Percentiles rank a stretch among this genome's conserved stretches.
Evolutionary conservation across 495 filamentous ascomycete genomes (phyloP).

Genomic region (Hyaloscypha hepaticicola): DNA sequence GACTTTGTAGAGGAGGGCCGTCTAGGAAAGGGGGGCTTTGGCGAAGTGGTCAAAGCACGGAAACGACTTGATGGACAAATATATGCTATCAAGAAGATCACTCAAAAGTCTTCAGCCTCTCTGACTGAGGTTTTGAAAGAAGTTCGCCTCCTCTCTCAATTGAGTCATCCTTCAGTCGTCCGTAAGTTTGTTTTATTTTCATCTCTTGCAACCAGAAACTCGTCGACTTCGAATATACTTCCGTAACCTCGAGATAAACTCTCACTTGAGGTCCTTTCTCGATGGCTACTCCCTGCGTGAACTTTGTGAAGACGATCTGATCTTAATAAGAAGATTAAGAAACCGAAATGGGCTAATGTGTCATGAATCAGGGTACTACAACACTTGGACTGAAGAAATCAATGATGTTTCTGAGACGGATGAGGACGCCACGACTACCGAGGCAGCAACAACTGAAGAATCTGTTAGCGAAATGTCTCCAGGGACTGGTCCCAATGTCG

Average conservation of each 20-base stretch:
- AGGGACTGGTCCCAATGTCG: conserved; percentile 49
- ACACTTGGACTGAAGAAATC: conserved; percentile 85
- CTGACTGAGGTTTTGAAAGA: conserved; percentile 88
- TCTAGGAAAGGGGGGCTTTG: conserved; percentile 91
- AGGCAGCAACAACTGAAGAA: conserved; percentile 42
- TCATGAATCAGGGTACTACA: conserved; percentile 65
- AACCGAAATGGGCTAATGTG: neutral
- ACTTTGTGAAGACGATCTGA: neutral
- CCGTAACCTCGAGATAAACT: too few relatives aligned
- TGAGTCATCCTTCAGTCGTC: conserved; percentile 96
- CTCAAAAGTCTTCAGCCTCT: conserved; percentile 72
- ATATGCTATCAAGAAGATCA: conserved; percentile 97
- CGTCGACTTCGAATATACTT: too few relatives aligned
- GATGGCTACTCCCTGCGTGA: neutral
- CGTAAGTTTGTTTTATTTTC: conserved; percentile 39
- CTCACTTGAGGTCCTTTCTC: neutral
- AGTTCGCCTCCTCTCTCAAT: conserved; percentile 80
- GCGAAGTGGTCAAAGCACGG: conserved; percentile 94
- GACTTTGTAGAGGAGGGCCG: conserved; percentile 90
- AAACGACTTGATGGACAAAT: conserved; percentile 90
- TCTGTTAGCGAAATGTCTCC: conserved; percentile 36
- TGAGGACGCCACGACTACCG: conserved; percentile 56
- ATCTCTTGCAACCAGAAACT: neutral
- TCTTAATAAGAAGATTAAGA: neutral
- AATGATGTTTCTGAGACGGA: conserved; percentile 55